Percentiles rank a stretch among this genome's conserved stretches.
Conservation (phyloP, 176 grass and related monocot genomes). For the Hordeum marinum region DNA sequence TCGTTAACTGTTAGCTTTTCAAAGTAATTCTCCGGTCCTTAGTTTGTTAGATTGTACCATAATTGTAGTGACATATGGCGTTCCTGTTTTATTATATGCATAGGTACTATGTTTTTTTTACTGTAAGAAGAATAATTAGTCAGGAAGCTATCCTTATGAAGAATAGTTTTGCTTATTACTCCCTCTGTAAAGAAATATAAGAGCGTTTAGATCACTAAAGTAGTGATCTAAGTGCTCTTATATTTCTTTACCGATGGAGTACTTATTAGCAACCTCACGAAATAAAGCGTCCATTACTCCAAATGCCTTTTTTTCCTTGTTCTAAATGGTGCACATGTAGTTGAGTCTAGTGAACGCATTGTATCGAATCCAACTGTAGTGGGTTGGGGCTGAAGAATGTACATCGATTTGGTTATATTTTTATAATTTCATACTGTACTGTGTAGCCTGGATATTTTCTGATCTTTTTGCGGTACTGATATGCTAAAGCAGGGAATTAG, state of each 20-base stretch:
- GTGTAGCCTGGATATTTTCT: background rate
- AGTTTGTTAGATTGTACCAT: background rate
- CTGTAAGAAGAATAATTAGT: background rate
- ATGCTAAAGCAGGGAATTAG: background rate
- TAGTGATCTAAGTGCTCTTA: no score
- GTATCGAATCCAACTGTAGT: background rate
- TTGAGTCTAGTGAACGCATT: background rate
- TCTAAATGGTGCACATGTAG: background rate
- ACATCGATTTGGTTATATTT: slow-evolving; percentile 1
- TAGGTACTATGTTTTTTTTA: background rate
- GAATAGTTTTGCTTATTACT: background rate
- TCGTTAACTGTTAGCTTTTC: background rate
- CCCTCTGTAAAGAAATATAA: no score
- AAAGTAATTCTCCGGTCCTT: background rate
- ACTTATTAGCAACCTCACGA: background rate
- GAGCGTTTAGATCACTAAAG: no score
- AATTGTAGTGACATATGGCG: slow-evolving; percentile 7
- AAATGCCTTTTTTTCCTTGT: background rate
- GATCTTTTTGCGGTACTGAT: background rate
- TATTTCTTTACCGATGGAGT: no score
- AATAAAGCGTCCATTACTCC: background rate
- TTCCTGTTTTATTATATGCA: background rate
- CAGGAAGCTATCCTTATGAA: background rate
- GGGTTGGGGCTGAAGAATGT: background rate
- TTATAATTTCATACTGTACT: background rate